Conservation (phyloP, 2,329 filamentous ascomycete species). For the Aspergillus tubingensis region DNA sequence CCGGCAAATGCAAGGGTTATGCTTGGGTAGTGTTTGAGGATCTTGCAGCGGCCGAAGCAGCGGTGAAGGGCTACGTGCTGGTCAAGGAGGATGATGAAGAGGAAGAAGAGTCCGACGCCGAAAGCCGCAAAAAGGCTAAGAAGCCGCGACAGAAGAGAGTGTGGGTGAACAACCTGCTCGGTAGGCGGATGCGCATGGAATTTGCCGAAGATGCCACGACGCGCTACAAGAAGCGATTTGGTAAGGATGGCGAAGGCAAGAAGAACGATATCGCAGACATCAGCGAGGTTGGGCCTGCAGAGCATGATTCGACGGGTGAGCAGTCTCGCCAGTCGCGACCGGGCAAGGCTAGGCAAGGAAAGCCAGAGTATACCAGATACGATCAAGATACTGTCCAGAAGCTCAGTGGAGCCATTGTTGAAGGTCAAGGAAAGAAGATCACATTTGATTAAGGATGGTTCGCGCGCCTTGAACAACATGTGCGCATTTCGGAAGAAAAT, state of each 20-base stretch:
- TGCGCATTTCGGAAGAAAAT: background rate
- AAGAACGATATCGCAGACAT: conserved; percentile 22
- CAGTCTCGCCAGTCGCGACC: conserved; percentile 20
- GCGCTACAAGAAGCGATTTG: conserved; percentile 91
- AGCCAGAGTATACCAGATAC: conserved; percentile 48
- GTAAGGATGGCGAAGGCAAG: conserved; percentile 63
- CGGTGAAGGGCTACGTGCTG: conserved; percentile 78
- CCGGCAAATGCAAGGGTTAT: conserved; percentile 96
- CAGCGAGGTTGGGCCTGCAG: conserved; percentile 13
- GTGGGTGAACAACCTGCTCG: conserved; percentile 83
- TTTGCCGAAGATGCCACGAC: conserved; percentile 88
- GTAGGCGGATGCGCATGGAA: conserved; percentile 81
- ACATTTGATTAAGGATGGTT: conserved; percentile 65
- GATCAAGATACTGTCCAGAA: conserved; percentile 58
- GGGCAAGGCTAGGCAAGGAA: conserved; percentile 28
- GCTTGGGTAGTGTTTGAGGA: conserved; percentile 92
- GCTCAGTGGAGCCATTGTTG: conserved; percentile 77
- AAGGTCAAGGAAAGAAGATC: conserved; percentile 75
- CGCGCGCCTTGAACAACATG: background rate
- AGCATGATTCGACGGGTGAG: conserved; percentile 27
- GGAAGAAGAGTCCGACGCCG: conserved; percentile 48
- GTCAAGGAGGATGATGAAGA: conserved; percentile 55
- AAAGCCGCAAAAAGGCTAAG: conserved; percentile 34
- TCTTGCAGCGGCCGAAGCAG: conserved; percentile 70
- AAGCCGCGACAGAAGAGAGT: conserved; percentile 58